These are phyloP conservation scores for Apiotrichum veenhuisii DNA, from an alignment of 1,284 basidiomycete genomes.

Conservation along the genomic window DNA sequence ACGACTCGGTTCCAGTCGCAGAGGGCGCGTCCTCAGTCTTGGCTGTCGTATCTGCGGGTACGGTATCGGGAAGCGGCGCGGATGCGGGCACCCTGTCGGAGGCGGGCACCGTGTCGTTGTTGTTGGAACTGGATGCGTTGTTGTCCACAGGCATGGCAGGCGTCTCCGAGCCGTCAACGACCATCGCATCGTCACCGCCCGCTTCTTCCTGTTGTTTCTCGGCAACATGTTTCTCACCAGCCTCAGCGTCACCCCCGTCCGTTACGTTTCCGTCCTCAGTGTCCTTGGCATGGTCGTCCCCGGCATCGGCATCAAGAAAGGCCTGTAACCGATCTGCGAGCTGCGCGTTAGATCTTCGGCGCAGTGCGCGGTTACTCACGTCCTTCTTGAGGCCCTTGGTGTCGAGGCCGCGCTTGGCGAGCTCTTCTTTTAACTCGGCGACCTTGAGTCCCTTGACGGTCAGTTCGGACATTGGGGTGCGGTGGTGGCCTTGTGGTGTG, in stretches of 20 bases:
- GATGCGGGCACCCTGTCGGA: background rate
- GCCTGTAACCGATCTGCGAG: slow-evolving; percentile 38
- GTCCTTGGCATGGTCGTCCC: background rate
- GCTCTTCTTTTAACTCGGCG: slow-evolving; percentile 46
- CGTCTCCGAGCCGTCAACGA: background rate
- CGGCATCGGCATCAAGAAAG: slow-evolving; percentile 3
- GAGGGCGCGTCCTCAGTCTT: background rate
- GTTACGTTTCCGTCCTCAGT: background rate
- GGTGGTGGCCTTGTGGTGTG: background rate
- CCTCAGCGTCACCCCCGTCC: background rate
- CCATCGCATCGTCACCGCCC: background rate
- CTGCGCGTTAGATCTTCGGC: slow-evolving; percentile 16
- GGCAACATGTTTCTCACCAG: too few relatives aligned
- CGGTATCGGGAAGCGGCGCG: background rate
- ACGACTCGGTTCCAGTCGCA: background rate
- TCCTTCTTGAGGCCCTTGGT: slow-evolving; percentile 46
- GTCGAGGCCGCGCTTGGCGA: slow-evolving; percentile 38
- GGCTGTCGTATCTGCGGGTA: too few relatives aligned
- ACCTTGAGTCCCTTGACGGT: slow-evolving; percentile 33
- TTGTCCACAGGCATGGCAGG: background rate
- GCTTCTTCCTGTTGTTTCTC: too few relatives aligned
- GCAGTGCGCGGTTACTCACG: slow-evolving; percentile 26
- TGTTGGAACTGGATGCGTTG: background rate
- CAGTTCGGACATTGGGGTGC: background rate
- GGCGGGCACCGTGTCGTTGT: background rate